Percentiles rank a stretch among this genome's conserved stretches.
These are phyloP conservation scores for Aspergillaceae sp. DNA, from an alignment of 2,329 filamentous ascomycete species.

Conservation along the genomic window DNA sequence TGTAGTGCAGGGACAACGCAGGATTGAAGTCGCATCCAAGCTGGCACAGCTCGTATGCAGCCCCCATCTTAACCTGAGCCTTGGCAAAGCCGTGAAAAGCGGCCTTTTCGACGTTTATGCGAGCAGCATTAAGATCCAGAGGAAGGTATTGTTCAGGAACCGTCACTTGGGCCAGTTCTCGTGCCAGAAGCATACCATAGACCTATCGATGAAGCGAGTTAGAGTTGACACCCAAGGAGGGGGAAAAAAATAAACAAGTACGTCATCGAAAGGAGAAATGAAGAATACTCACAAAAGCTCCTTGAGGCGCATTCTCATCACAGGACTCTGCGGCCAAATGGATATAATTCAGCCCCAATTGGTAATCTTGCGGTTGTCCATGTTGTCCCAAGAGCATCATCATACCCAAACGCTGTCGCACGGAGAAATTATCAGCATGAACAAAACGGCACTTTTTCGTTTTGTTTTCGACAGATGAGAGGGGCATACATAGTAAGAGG, in stretches of 20 bases:
- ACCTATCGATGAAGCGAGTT: constrained; percentile 40
- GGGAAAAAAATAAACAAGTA: not conserved
- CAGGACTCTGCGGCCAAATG: constrained; percentile 72
- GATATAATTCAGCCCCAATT: constrained; percentile 71
- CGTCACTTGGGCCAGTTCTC: constrained; percentile 82
- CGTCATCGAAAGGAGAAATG: not conserved
- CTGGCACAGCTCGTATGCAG: constrained; percentile 88
- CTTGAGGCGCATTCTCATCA: constrained; percentile 94
- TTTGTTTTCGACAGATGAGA: constrained; percentile 5
- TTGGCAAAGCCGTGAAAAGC: constrained; percentile 94
- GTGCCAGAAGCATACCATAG: constrained; percentile 85
- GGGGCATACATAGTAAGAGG: constrained; percentile 58
- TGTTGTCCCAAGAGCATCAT: constrained; percentile 94
- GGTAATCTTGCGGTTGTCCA: constrained; percentile 74
- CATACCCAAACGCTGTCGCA: constrained; percentile 75
- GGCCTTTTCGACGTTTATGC: constrained; percentile 89
- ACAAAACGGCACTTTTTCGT: no score
- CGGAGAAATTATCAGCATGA: constrained; percentile 5
- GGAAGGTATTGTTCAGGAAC: constrained; percentile 65
- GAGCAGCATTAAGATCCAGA: constrained; percentile 62
- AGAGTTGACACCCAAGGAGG: not conserved
- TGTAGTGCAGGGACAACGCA: constrained; percentile 87
- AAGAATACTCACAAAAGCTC: constrained; percentile 58
- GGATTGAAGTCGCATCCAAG: constrained; percentile 93
- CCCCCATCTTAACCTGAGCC: constrained; percentile 93